Conservation (phyloP, 2,329 filamentous ascomycete genomes). For the Fusarium sambucinum region DNA sequence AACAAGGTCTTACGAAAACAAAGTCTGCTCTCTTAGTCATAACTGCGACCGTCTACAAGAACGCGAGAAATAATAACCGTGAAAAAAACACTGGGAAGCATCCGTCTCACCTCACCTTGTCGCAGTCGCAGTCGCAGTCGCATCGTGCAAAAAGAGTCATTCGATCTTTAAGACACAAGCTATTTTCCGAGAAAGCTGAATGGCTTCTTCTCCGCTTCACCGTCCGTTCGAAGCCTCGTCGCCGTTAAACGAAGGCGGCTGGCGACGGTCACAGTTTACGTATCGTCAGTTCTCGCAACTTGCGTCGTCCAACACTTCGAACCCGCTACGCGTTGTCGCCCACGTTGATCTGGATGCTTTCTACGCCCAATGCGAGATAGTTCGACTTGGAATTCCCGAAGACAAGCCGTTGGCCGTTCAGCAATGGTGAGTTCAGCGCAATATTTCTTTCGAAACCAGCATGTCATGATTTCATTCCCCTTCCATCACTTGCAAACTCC, state of each 20-base stretch:
- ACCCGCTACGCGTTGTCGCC: slow-evolving; percentile 86
- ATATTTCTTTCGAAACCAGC: background rate
- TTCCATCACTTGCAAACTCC: background rate
- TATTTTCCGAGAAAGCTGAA: slow-evolving; percentile 5
- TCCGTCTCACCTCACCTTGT: slow-evolving; percentile 12
- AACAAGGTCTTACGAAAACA: background rate
- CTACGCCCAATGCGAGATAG: slow-evolving; percentile 96
- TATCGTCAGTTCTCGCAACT: slow-evolving; percentile 85
- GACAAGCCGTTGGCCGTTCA: slow-evolving; percentile 90
- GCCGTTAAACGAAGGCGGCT: slow-evolving; percentile 41
- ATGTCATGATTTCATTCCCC: background rate
- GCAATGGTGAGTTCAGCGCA: slow-evolving; percentile 75
- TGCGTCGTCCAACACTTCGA: slow-evolving; percentile 75
- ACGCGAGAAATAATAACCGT: slow-evolving; percentile 7
- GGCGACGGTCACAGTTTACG: slow-evolving; percentile 78
- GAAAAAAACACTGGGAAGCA: slow-evolving; percentile 15
- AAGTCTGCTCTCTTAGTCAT: background rate
- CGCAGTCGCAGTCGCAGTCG: slow-evolving; percentile 8
- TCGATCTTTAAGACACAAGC: background rate
- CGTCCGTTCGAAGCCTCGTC: slow-evolving; percentile 43
- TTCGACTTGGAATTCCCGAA: slow-evolving; percentile 79
- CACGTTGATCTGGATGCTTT: slow-evolving; percentile 98
- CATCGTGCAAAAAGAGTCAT: slow-evolving; percentile 16
- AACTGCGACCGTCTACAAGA: slow-evolving; percentile 1
- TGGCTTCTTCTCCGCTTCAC: slow-evolving; percentile 43